A percentile compares a stretch with the other conserved stretches of the same genome.
Conservation (phyloP, 805 yeast species). For the Candida silvatica region DNA sequence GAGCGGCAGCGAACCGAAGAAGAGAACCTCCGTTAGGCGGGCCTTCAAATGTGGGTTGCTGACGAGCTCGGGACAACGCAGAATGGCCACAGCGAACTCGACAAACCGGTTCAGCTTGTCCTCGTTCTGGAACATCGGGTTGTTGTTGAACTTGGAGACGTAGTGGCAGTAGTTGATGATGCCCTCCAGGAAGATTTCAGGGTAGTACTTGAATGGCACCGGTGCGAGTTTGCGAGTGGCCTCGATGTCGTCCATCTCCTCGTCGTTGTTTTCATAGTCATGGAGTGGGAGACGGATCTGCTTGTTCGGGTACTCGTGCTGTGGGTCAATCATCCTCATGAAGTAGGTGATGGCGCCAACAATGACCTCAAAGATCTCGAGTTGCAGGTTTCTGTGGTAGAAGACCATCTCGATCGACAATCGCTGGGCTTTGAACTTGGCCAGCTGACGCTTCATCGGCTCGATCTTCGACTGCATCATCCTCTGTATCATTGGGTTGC, state of each 20-base stretch:
- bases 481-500: conserved; percentile 22
- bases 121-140: conserved; percentile 47
- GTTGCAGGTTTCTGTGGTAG: conserved; percentile 44
- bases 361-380: conserved; percentile 67
- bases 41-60: conserved; percentile 93
- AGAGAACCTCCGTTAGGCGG: conserved; percentile 70
- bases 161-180: conserved; percentile 63
- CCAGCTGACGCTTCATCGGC: conserved; percentile 26
- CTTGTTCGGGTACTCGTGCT: conserved; percentile 49
- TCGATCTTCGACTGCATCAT: conserved; percentile 19
- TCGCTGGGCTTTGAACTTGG: conserved; percentile 32
- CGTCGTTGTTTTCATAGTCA: conserved; percentile 50
- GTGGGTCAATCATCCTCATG: conserved; percentile 64
- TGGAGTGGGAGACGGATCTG: conserved; percentile 46
- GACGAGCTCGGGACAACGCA: conserved; percentile 78
- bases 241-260: conserved; percentile 70
- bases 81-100: conserved; percentile 62
- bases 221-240: conserved; percentile 60
- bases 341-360: conserved; percentile 70
- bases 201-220: conserved; percentile 69
- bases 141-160: conserved; percentile 44
- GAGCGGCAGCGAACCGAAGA: conserved; percentile 58
- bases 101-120: conserved; percentile 49
- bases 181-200: conserved; percentile 83
- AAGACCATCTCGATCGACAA: conserved; percentile 59